Base-by-base conservation (phyloP, 2,329 filamentous ascomycete species). In the Aspergillus sojae region DNA sequence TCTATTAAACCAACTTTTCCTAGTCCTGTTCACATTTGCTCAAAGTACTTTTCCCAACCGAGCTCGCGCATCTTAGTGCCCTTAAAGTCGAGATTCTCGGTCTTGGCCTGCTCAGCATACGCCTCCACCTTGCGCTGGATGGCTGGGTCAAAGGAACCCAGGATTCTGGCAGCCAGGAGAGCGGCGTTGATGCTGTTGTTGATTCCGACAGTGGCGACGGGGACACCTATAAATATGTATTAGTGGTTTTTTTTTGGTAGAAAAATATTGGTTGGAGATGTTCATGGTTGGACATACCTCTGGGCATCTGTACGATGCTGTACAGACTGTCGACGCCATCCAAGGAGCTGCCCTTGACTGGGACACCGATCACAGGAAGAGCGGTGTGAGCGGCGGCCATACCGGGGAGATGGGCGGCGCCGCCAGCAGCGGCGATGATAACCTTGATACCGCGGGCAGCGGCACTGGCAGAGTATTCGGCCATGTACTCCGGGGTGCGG, bases 171-270 rank as follows among this genome's bases (percentile, higher is more conserved):
- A 0, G 91, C 90, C n/a, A 92, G 79, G 21, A 93, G 81, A 0
- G 88, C 91, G 0, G 91, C 91, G 71, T 93, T 94, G 61, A 90
- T 90, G 28, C 89, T 90, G 79, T 93, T 93, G 77, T 92, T 92
- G 76, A 93, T 92, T 12, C 88, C 91, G 4, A 94, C 90, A 0
- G 90, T 93, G 6, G 91, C 90, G 16, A 89, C 88, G 11, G 91
- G 91, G 57, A 89, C 86, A 14, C 91, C 91, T 71, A 85, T 36
- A 28, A 26, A 14, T 7, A 78, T 75, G 28, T 78, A 65, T 72
- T 57, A 71, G 58, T 59, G 60, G 60, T 26, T 36, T 14, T 23
- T 14, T 23, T 32, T 14, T 58, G 2, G 5, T 45, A 53, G 5
- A 7, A 11, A n/a, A 28, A 53, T 48, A 53, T 57, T 28, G 60